Base-by-base conservation (phyloP, 768 basidiomycete genomes). In the Lenzites betulinus region DNA sequence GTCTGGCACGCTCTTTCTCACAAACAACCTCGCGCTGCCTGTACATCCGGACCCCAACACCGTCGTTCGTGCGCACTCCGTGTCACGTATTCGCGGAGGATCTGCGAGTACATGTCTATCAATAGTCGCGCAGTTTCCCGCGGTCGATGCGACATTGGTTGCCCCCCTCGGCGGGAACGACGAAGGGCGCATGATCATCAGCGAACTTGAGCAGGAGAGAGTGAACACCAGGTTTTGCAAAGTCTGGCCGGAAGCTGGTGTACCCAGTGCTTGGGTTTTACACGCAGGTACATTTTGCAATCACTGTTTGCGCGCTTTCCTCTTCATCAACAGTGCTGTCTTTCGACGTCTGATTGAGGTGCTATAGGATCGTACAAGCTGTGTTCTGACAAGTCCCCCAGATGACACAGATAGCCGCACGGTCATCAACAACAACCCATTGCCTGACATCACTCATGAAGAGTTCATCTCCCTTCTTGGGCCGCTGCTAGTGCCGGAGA, bases 371-470 rank as follows among this genome's bases (percentile, higher is more conserved):
- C 38, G 51, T 46, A 7, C 41, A 25, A 41, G 36, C 42, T 16
- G 33, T 20, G 44, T 59, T 59, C 41, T 56, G 25, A 54, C 39
- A 54, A 41, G 51, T 58, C 22, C 48, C 53, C 48, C 23, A 88
- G 86, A 76, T 39, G 82, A 89, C 60, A 81, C 80, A 46, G 80
- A 83, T 68, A 74, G 81, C 9, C 82, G 84, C 41, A 87, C 90
- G 13, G 85, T 92, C 51, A 84, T 93, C 65, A 92, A 94, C 72
- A 90, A 94, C 74, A 93, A 93, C 65, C 91, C 92, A 2, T 79
- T 94, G 8, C 92, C 90, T 0, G 92, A 93, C 63, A 84, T 93
- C 62, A 89, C 90, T 0, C 92, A 93, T 64, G 92, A 93, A 63
- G 92, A 94, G 67, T 93, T 93, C 66, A 86, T 94, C 41, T 82